phyloP scores from a whole-genome alignment of 495 filamentous ascomycete genomes.

The Xylaria venustula region DNA sequence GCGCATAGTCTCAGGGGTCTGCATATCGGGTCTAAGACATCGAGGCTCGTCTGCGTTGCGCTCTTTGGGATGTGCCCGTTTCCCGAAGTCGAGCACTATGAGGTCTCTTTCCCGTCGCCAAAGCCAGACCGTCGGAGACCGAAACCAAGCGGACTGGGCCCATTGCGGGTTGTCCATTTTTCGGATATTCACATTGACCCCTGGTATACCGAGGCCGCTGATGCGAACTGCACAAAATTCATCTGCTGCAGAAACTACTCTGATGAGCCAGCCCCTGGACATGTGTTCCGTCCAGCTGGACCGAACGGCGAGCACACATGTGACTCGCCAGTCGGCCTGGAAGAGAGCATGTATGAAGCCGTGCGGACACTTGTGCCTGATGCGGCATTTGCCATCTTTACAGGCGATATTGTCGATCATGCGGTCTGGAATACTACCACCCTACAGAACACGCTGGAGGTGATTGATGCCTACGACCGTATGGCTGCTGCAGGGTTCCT shows the following conservation, averaged over 20 bases:
- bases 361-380: conserved; percentile 39
- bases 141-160: conserved; percentile 40
- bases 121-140: conserved; percentile 42
- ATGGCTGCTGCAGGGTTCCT: conserved; percentile 35
- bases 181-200: conserved; percentile 58
- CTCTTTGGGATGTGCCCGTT: conserved; percentile 50
- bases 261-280: conserved; percentile 40
- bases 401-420: conserved; percentile 50
- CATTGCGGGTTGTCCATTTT: conserved; percentile 54
- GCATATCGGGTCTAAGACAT: conserved; percentile 44
- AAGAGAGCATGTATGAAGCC: conserved; percentile 53
- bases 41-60: conserved; percentile 47
- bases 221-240: conserved; percentile 51
- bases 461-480: conserved; percentile 45
- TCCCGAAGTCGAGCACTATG: conserved; percentile 41
- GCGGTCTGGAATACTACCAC: conserved; percentile 42
- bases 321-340: conserved; percentile 49
- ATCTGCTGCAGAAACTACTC: conserved; percentile 55
- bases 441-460: conserved; percentile 38
- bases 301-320: conserved; percentile 48
- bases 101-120: conserved; percentile 44
- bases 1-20: conserved; percentile 47
- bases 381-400: conserved; percentile 44
- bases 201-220: conserved; percentile 49
- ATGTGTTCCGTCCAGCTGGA: conserved; percentile 44